Conservation (phyloP, 345 rosid species). For the rapeseed (Brassica napus) region DNA sequence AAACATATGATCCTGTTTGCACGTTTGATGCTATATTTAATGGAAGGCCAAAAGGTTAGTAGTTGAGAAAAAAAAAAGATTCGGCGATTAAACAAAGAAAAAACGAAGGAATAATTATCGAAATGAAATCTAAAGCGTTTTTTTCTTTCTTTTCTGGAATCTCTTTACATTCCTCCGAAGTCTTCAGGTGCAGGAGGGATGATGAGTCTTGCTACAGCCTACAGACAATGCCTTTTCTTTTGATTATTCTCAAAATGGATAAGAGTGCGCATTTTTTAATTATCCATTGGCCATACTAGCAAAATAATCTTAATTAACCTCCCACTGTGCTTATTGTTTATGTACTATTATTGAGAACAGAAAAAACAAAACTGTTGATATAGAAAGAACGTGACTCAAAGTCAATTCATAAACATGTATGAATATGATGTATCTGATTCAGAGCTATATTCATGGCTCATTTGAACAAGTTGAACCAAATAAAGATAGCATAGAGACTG, state of each 20-base stretch:
- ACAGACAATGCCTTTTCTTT: slow-evolving; percentile 30
- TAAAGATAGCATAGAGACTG: neutral
- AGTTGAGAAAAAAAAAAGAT: neutral
- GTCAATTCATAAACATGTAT: neutral
- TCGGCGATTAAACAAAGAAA: neutral
- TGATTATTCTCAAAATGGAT: slow-evolving; percentile 55
- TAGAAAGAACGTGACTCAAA: neutral
- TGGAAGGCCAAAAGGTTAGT: neutral
- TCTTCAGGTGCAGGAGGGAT: slow-evolving; percentile 54
- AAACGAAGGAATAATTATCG: neutral
- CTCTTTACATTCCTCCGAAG: slow-evolving; percentile 48
- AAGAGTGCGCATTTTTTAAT: slow-evolving; percentile 47
- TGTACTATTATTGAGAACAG: neutral
- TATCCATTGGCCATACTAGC: slow-evolving; percentile 37
- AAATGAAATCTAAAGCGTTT: slow-evolving; percentile 25
- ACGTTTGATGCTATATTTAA: slow-evolving; percentile 23
- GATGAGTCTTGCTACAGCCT: slow-evolving; percentile 30
- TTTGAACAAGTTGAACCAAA: neutral
- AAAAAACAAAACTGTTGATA: neutral
- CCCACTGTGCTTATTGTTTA: neutral
- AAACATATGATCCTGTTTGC: slow-evolving; percentile 34
- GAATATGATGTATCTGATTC: neutral
- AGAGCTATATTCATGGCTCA: neutral
- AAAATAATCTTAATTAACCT: neutral
- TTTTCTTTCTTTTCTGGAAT: slow-evolving; percentile 7